Conservation (phyloP, 441 rosid genomes). For the Breynia disticha region DNA sequence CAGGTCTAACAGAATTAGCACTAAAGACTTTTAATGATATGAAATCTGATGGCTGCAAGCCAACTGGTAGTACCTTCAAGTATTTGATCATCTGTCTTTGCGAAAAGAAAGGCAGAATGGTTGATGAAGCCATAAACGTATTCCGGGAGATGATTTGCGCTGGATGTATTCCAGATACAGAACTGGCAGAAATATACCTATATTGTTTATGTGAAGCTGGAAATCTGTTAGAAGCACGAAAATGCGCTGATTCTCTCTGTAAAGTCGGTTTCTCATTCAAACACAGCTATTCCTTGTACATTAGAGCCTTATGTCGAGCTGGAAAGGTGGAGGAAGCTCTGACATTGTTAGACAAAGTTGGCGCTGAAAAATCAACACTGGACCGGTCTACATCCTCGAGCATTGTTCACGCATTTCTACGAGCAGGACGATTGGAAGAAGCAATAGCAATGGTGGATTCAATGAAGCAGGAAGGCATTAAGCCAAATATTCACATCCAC, state of each 20-base stretch:
- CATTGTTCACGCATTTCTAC: slow-evolving; percentile 51
- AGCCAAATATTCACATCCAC: slow-evolving; percentile 55
- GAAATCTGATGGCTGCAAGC: slow-evolving; percentile 41
- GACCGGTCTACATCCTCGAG: slow-evolving; percentile 50
- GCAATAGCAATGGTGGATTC: slow-evolving; percentile 56
- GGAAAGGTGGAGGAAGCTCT: slow-evolving; percentile 63
- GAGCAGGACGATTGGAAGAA: slow-evolving; percentile 38
- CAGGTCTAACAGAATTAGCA: slow-evolving; percentile 68
- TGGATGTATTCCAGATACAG: slow-evolving; percentile 51
- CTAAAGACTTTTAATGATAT: slow-evolving; percentile 54
- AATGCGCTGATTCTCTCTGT: slow-evolving; percentile 31
- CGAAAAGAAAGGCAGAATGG: slow-evolving; percentile 56
- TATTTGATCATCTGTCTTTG: slow-evolving; percentile 60
- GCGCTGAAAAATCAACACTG: slow-evolving; percentile 31
- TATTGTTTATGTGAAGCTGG: slow-evolving; percentile 55
- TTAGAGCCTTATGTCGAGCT: slow-evolving; percentile 68
- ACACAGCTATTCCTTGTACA: slow-evolving; percentile 43
- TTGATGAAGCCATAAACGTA: slow-evolving; percentile 44
- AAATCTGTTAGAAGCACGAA: slow-evolving; percentile 41
- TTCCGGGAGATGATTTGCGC: slow-evolving; percentile 62
- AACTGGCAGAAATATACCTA: slow-evolving; percentile 47
- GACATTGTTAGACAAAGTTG: slow-evolving; percentile 27
- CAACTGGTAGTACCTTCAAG: slow-evolving; percentile 55
- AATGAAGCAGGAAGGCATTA: slow-evolving; percentile 48
- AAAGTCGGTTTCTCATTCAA: slow-evolving; percentile 48